phyloP scores from a whole-genome alignment of 805 yeast genomes.

The Wickerhamiella brachini region DNA sequence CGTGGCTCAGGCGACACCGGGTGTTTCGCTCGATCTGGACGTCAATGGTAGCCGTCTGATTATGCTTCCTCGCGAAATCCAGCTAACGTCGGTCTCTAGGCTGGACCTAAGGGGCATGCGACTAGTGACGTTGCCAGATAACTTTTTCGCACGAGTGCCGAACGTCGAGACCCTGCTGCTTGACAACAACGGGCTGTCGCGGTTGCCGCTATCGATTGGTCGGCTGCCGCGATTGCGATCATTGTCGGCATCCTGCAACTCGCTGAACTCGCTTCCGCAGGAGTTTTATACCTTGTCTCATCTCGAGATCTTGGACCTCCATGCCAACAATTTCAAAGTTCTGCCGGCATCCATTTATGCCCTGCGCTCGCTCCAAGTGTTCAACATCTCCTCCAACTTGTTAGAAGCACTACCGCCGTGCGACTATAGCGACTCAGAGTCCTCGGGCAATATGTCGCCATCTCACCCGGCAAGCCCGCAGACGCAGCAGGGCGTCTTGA shows the following conservation, averaged over 20 bases:
- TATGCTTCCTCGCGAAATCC: background rate
- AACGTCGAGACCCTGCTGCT: constrained; percentile 58
- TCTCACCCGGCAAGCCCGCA: background rate
- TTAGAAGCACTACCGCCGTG: constrained; percentile 10
- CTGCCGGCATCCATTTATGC: constrained; percentile 59
- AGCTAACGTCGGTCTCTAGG: constrained; percentile 30
- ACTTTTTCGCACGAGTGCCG: constrained; percentile 46
- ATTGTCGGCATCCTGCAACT: constrained; percentile 61
- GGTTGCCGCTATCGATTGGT: constrained; percentile 58
- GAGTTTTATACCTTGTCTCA: constrained; percentile 46
- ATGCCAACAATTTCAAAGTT: constrained; percentile 64
- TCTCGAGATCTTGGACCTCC: constrained; percentile 60
- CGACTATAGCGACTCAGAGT: background rate
- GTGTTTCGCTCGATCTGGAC: constrained; percentile 29
- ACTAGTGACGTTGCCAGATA: constrained; percentile 55
- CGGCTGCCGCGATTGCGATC: constrained; percentile 43
- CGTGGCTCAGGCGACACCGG: background rate
- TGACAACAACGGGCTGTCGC: constrained; percentile 70
- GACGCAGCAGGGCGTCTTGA: background rate
- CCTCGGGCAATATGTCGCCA: background rate
- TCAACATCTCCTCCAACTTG: constrained; percentile 20
- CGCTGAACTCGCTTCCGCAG: constrained; percentile 55
- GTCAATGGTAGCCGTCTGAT: constrained; percentile 25
- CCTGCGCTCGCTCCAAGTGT: constrained; percentile 24
- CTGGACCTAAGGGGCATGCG: constrained; percentile 74